Evolutionary conservation across 805 yeast species (phyloP), one percentile per base, ranked within the genome.

Genomic region (Cephaloascus fragrans): DNA sequence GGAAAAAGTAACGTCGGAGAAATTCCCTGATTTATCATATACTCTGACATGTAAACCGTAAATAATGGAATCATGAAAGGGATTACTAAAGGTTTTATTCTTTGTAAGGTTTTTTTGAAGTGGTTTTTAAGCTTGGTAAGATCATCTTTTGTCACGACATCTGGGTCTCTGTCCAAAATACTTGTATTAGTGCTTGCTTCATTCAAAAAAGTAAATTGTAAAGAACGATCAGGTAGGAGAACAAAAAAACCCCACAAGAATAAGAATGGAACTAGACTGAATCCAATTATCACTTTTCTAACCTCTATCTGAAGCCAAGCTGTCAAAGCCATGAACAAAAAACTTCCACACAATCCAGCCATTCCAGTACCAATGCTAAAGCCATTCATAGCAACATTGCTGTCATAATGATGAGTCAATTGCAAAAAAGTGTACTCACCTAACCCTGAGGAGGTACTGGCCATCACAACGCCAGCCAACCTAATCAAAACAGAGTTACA

Each of bases 351-450:
- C 4, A 90, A 56, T 0, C 98, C 98, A 1, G 98, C 97, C 16
- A 87, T 95, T 3, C 98, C 97, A 0, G 97, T 90, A 1, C 98
- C 98, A 5, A 88, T 75, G 17, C 95, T 83, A 77, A 94, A 90
- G 1, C 95, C 97, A 37, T 80, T 77, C 35, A 90, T 63, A 3
- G 94, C 67, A n/a, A 54, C 47, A 15, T 67, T 66, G n/a, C n/a
- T n/a, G 16, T 67, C 70, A 55, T 77, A 87, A 49, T 67, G 81
- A 53, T 89, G 96, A 1, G 96, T 86, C 56, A 90, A 61, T 55
- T 85, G 95, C 34, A 90, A 60, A 47, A 90, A 90, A 0, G 96
- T 85, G 4, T 84, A 64, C 54, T 90, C 98, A 0, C 98, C 98
- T 18, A 89, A 60, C 0, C 97, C 97, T 0, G 95, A 81, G 15